Base-by-base conservation (phyloP, 345 rosid species). In the Lepidium aucheri region DNA sequence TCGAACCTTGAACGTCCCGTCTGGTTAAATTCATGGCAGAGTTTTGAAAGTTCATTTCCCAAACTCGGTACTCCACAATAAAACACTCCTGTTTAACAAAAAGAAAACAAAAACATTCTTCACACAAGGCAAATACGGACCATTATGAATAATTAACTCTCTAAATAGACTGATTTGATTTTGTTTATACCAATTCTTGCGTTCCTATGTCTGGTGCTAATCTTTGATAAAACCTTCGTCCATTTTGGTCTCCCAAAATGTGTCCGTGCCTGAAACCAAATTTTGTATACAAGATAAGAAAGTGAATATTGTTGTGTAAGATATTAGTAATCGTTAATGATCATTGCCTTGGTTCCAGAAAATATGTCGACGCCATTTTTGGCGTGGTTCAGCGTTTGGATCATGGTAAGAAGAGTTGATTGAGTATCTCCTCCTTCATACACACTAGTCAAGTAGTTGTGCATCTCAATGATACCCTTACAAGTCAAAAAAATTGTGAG, bases 391-490 rank as follows among this genome's bases (percentile, higher is more conserved):
- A 93, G 77, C 13, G 98, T 90, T 70, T 93, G 98, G 49, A 93
- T 94, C 98, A 90, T 93, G 38, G 98, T 85, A 63, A 93, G 89
- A 47, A 93, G 94, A 54, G 53, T 49, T 8, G 74, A 54, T 6
- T 68, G 73, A 43, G 78, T 58, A 60, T 74, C 74, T 55, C 96
- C 96, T 86, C 86, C 97, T 75, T 90, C 98, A 26, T 93, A 93
- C 20, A 93, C 94, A 66, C 98, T 93, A 13, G 97, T 93, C 76
- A 93, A 83, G 80, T 93, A 93, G 74, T 90, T 93, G 82, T 93
- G 97, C 98, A 93, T 87, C 80, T 93, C 97, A 59, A 90, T 90
- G 38, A 93, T 84, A 40, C 90, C 96, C 97, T 93, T 5, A 14
- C 20, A 42, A 43, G 3, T 34, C 34, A 35, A 26, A 13, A 28